Percentiles rank a stretch among this genome's conserved stretches.
phyloP scores from a whole-genome alignment of 2,329 filamentous ascomycete genomes.

The Sarocladium brachiariae region DNA sequence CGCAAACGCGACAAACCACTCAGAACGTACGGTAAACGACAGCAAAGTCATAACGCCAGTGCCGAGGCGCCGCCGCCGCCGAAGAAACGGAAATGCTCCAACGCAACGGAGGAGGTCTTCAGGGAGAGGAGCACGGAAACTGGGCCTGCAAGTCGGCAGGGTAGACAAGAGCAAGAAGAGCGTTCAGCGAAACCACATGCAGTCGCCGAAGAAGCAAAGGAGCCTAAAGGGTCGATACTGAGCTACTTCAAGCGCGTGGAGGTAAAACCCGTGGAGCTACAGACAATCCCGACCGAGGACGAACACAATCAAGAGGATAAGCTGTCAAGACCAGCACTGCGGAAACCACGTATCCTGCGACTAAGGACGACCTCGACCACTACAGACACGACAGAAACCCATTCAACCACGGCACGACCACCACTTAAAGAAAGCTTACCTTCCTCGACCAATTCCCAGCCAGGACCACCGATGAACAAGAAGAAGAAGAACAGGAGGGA shows the following conservation, averaged over 20 bases:
- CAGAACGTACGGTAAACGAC: slow-evolving; percentile 34
- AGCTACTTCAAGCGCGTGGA: slow-evolving; percentile 33
- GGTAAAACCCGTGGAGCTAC: not conserved
- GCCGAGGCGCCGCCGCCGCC: slow-evolving; percentile 17
- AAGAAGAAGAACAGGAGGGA: not conserved
- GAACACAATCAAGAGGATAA: slow-evolving; percentile 13
- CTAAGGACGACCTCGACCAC: not conserved
- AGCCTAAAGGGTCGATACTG: slow-evolving; percentile 31
- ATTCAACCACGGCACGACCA: not conserved
- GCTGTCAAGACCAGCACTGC: slow-evolving; percentile 13
- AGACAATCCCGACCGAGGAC: not conserved
- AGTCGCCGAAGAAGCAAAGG: not conserved
- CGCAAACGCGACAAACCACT: slow-evolving; percentile 27
- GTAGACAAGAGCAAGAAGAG: too few species aligned
- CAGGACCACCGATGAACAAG: not conserved
- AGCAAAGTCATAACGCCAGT: slow-evolving; percentile 17
- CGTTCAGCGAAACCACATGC: too few species aligned
- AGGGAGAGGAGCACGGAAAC: too few species aligned
- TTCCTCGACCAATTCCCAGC: not conserved
- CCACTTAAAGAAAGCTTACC: not conserved
- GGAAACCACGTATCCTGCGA: not conserved
- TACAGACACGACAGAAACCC: not conserved
- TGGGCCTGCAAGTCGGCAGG: too few species aligned
- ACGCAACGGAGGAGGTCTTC: not conserved
- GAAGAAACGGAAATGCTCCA: slow-evolving; percentile 19